Percentiles rank a stretch among this genome's conserved stretches.
These are phyloP conservation scores for Citeromyces nyonsensis DNA, from an alignment of 805 yeast species.

Conservation along the genomic window DNA sequence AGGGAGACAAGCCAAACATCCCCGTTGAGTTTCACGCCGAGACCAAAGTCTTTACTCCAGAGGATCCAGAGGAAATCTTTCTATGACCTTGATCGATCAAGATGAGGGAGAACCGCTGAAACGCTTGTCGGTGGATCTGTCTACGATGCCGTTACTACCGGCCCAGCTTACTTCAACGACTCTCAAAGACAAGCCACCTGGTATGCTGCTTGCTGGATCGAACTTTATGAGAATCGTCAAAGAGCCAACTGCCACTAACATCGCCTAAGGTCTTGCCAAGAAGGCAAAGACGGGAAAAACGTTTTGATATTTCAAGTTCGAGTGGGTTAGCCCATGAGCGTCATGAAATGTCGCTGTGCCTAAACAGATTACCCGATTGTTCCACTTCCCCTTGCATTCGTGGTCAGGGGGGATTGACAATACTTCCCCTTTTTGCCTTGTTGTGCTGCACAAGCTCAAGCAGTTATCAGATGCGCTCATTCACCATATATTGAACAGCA, in stretches of 20 bases:
- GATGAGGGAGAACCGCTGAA: slow-evolving; percentile 55
- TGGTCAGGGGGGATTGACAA: too few relatives aligned
- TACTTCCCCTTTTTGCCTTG: too few relatives aligned
- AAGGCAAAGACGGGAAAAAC: slow-evolving; percentile 28
- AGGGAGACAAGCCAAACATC: slow-evolving; percentile 76
- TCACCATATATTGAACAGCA: too few relatives aligned
- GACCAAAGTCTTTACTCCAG: slow-evolving; percentile 74
- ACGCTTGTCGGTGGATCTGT: slow-evolving; percentile 33
- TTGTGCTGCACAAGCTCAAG: too few relatives aligned
- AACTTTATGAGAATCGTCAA: slow-evolving; percentile 64
- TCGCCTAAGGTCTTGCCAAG: slow-evolving; percentile 63
- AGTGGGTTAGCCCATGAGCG: too few relatives aligned
- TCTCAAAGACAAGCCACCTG: slow-evolving; percentile 78
- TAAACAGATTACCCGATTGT: too few relatives aligned
- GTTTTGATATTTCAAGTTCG: slow-evolving; percentile 46
- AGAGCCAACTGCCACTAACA: slow-evolving; percentile 80
- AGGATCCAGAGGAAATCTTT: slow-evolving; percentile 96
- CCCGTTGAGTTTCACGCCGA: slow-evolving; percentile 93
- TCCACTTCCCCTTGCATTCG: too few relatives aligned
- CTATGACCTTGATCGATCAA: slow-evolving; percentile 59
- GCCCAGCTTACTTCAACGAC: slow-evolving; percentile 76
- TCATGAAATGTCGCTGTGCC: too few relatives aligned
- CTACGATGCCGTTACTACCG: slow-evolving; percentile 68
- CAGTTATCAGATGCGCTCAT: too few relatives aligned
- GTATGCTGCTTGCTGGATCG: slow-evolving; percentile 60